Conservation (phyloP, 2,329 filamentous ascomycete genomes). For the Penicillium sclerotigenum region DNA sequence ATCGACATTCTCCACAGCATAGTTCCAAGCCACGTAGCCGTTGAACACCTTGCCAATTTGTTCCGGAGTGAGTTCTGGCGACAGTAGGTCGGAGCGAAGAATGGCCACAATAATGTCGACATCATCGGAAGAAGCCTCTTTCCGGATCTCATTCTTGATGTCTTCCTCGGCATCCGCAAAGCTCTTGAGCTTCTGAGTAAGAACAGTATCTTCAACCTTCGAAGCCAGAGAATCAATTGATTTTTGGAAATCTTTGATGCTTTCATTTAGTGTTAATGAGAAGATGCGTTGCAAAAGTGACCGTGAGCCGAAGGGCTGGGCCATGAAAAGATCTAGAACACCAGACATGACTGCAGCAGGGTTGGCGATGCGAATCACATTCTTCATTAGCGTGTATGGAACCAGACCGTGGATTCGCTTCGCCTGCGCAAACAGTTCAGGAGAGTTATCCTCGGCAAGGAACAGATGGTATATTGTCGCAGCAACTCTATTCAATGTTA, state of each 20-base stretch:
- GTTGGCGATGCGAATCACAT: conserved; percentile 93
- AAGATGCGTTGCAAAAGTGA: conserved; percentile 95
- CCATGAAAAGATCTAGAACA: conserved; percentile 89
- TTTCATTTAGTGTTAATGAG: conserved; percentile 83
- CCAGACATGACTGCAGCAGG: conserved; percentile 96
- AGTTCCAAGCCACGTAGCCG: conserved; percentile 93
- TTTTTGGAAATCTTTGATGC: conserved; percentile 80
- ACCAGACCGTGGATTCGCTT: conserved; percentile 93
- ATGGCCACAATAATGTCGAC: conserved; percentile 85
- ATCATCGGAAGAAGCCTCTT: conserved; percentile 68
- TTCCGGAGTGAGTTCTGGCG: conserved; percentile 66
- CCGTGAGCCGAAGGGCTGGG: conserved; percentile 86
- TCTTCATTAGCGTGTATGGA: conserved; percentile 90
- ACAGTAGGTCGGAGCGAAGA: conserved; percentile 71
- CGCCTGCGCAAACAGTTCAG: conserved; percentile 89
- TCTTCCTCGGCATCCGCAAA: conserved; percentile 75
- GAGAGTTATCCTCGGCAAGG: conserved; percentile 95
- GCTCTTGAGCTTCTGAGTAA: conserved; percentile 75
- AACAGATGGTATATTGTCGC: conserved; percentile 97
- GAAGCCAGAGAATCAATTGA: conserved; percentile 73
- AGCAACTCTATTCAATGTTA: conserved; percentile 58
- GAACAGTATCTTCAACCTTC: conserved; percentile 77
- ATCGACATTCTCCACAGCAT: conserved; percentile 82
- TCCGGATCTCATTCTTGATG: conserved; percentile 69
- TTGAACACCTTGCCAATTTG: conserved; percentile 88